Evolutionary conservation across 345 rosid genomes (phyloP), one percentile per base, ranked within the genome.

Genomic region (Linum usitatissimum): DNA sequence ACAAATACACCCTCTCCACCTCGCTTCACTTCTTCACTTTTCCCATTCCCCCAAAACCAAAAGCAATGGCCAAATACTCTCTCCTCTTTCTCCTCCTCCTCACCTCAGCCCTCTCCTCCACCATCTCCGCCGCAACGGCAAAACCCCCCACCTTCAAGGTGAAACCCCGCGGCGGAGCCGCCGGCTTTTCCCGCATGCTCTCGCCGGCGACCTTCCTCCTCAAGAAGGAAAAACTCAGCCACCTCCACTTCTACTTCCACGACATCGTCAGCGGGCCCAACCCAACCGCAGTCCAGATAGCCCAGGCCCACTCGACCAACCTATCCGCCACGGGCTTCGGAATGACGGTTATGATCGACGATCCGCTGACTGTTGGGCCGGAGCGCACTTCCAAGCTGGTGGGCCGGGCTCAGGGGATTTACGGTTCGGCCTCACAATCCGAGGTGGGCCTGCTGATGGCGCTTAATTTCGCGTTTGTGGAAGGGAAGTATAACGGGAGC

Each of bases 181-280:
- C n/a, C 28, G 30, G 59, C 30, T 55, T n/a, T 6, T 55, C 59
- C 30, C 21, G 59, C 12, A 10, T 18, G 13, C 21, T 55, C 23
- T 55, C 59, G 5, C 59, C 59, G 59, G 59, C 21, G 21, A 28
- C 21, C 28, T 23, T 55, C 28, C 8, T 3, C 28, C 59, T 18
- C 13, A 55, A 55, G 28, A 19, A 18, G 6, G 59, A 55, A 30
- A 55, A 55, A 30, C 59, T 55, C 0, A 18, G 30, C 59, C 59
- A 55, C 59, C 59, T 55, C 59, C 59, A 23, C 9, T 55, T 55
- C 59, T 55, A 18, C 59, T 55, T 55, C 21, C 59, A 55, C 59
- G 59, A 55, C 59, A 55, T 28, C 21, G 59, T 55, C 30, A 19
- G 23, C 59, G 59, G 59, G 28, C 21, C 21, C 13, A 19, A 55